Base-by-base conservation (phyloP, 2,329 filamentous ascomycete species). In the Sarocladium brachiariae region DNA sequence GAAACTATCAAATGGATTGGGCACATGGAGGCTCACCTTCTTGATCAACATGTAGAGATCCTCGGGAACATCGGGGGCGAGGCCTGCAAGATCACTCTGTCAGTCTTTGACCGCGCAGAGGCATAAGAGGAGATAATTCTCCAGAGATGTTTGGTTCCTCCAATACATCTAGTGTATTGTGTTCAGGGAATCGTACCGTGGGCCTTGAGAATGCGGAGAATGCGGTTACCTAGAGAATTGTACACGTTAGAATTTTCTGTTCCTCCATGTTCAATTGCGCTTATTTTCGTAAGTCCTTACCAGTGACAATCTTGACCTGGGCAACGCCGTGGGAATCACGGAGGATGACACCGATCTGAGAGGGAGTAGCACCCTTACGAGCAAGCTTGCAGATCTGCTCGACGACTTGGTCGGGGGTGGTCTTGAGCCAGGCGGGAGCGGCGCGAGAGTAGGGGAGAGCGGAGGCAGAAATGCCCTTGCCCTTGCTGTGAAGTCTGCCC, bases 21-120 rank as follows among this genome's bases (percentile, higher is more conserved):
- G n/a, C n/a, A n/a, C n/a, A n/a, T n/a, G n/a, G 24, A 19, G 4
- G 51, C 66, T 55, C 71, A 95, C 92, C 90, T 99, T 99, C 88
- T 96, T 96, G 89, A 97, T 97, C 74, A 97, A 82, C 88, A 96
- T 95, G 87, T 97, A 99, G 64, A 97, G 87, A 77, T 99, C 93
- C 85, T 99, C 93, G 71, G 95, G 93, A 66, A 99, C 86, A 74
- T 97, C 91, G 73, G 95, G 93, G 65, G 93, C 92, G 72, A 99
- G 90, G 80, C 93, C 93, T 99, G 79, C 69, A 61, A 24, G 78
- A 85, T 95, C 90, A 82, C 90, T 91, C 87, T 84, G 88, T 93
- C 88, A 93, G 89, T 84, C 83, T 77, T 74, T 47, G 78, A 92
- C 89, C 88, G 87, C 83, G 78, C 86, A 91, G 87, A 89, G 89